A percentile compares a stretch with the other conserved stretches of the same genome.
These are phyloP conservation scores for Mollisia scopiformis DNA, from an alignment of 2,329 filamentous ascomycete species.

Conservation along the genomic window DNA sequence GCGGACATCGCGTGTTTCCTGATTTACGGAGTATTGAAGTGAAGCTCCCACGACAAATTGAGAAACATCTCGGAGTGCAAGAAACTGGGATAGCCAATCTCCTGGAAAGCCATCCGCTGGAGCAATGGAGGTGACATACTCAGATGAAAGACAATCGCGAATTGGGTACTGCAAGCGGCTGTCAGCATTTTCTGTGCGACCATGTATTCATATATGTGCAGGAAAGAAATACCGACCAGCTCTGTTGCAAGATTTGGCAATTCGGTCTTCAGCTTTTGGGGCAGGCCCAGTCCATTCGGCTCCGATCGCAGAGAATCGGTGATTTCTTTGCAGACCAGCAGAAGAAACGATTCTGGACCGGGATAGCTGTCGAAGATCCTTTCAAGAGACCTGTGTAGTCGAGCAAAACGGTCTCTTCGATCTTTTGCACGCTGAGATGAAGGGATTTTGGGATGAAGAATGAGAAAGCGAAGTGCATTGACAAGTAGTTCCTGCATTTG, in stretches of 20 bases:
- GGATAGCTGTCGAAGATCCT: conserved; percentile 44
- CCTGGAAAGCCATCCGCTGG: conserved; percentile 33
- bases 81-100: conserved; percentile 43
- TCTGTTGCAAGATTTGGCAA: conserved; percentile 42
- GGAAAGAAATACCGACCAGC: conserved; percentile 34
- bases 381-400: conserved; percentile 42
- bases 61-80: conserved; percentile 43
- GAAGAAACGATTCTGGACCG: conserved; percentile 41
- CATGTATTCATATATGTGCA: not conserved
- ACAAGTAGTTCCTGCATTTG: conserved; percentile 43
- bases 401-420: conserved; percentile 42
- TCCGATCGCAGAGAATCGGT: conserved; percentile 40
- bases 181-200: not conserved
- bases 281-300: conserved; percentile 39
- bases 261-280: conserved; percentile 37
- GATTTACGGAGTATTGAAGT: conserved; percentile 41
- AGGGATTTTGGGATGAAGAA: conserved; percentile 42
- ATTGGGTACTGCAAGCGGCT: conserved; percentile 40
- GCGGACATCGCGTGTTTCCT: conserved; percentile 39
- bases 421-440: conserved; percentile 38
- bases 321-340: conserved; percentile 43
- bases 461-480: conserved; percentile 41
- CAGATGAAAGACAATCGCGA: conserved; percentile 38
- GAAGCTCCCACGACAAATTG: conserved; percentile 44
- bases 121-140: conserved; percentile 40